Evolutionary conservation across 2,329 filamentous ascomycete species (phyloP).

Genomic region (Cordyceps cateniannulata): DNA sequence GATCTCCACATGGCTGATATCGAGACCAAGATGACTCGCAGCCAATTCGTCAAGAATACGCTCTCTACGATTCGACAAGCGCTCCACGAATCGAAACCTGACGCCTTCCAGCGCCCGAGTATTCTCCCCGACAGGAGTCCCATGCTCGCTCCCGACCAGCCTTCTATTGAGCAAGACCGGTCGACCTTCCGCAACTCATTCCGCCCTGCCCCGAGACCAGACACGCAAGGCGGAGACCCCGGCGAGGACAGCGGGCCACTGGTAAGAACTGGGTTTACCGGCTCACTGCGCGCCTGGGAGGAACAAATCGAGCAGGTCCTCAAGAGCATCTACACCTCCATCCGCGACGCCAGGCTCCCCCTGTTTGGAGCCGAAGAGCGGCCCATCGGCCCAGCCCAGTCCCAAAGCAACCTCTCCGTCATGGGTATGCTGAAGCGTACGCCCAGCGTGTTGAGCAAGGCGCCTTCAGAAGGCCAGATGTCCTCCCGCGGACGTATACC

Average conservation of each 20-base stretch:
- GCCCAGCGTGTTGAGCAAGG: constrained; percentile 87
- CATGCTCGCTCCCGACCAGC: constrained; percentile 27
- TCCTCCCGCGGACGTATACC: constrained; percentile 64
- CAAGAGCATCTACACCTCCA: constrained; percentile 86
- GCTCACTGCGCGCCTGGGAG: constrained; percentile 76
- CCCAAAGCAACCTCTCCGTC: constrained; percentile 63
- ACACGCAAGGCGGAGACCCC: constrained; percentile 33
- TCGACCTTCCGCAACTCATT: constrained; percentile 43
- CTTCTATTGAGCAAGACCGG: constrained; percentile 31
- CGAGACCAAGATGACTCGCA: constrained; percentile 90
- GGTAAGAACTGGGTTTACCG: constrained; percentile 70
- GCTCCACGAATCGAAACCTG: constrained; percentile 63
- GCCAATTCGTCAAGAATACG: constrained; percentile 94
- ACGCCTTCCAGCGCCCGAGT: constrained; percentile 55
- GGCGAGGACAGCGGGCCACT: constrained; percentile 64
- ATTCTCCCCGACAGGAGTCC: constrained; percentile 42
- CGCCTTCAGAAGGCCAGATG: constrained; percentile 73
- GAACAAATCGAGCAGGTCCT: constrained; percentile 82
- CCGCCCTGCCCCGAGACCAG: constrained; percentile 41
- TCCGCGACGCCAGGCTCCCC: constrained; percentile 79
- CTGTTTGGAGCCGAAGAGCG: constrained; percentile 62
- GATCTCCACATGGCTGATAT: constrained; percentile 94
- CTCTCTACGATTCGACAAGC: constrained; percentile 81
- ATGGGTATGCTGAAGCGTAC: constrained; percentile 74
- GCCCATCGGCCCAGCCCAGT: constrained; percentile 29